A percentile compares a stretch with the other conserved stretches of the same genome.
Conservation (phyloP, 495 filamentous ascomycete genomes). For the Parachaetomium inaequale region DNA sequence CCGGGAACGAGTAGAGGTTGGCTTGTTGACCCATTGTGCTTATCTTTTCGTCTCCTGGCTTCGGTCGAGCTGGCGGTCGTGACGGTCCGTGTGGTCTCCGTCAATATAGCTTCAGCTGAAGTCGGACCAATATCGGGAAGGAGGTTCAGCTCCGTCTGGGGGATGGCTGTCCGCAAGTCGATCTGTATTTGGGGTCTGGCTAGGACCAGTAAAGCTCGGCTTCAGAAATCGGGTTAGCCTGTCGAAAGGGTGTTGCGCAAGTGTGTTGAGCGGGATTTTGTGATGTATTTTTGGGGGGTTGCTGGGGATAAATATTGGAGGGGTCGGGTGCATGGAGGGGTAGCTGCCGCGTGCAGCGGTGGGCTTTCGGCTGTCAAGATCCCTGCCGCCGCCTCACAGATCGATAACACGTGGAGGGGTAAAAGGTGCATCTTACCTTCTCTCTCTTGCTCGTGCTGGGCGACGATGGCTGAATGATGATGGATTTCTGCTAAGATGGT, state of each 20-base stretch:
- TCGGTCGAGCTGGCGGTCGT: too few relatives aligned
- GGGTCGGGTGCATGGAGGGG: conserved; percentile 13
- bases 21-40: conserved; percentile 65
- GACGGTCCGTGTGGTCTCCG: background rate
- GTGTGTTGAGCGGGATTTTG: conserved; percentile 12
- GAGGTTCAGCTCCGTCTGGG: too few relatives aligned
- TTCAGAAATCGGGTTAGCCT: background rate
- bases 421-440: too few relatives aligned
- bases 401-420: too few relatives aligned
- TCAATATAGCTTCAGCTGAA: background rate
- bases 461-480: too few relatives aligned
- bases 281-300: conserved; percentile 3
- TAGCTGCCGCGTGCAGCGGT: background rate
- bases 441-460: too few relatives aligned
- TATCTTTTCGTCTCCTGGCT: conserved; percentile 20
- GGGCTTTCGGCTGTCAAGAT: background rate
- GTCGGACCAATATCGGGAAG: background rate
- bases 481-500: too few relatives aligned
- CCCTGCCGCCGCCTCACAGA: background rate
- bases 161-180: too few relatives aligned
- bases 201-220: too few relatives aligned
- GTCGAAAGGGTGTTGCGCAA: background rate
- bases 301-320: background rate
- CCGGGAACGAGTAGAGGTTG: conserved; percentile 78
- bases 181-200: too few relatives aligned